Evolutionary conservation across 176 grass and related monocot genomes (phyloP), one percentile per base, ranked within the genome.

Genomic region (Oryza meyeriana): DNA sequence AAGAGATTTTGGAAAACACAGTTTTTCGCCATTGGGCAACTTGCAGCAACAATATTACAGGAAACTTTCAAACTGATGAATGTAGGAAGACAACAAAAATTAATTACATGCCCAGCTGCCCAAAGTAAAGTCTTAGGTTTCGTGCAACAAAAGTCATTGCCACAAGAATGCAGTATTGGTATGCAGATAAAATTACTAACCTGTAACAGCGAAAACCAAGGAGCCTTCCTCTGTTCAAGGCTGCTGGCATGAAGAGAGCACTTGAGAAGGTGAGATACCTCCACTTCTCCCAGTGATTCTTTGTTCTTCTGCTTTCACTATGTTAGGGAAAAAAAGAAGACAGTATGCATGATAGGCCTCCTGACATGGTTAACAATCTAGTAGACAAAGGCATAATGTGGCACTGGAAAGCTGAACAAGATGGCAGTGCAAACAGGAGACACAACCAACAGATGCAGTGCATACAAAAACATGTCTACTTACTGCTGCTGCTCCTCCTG

Each of bases 401-500:
- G 61, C 45, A 59, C 61, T 66, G 28, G 41, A 88, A 88, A 88
- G 86, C 67, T 67, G 68, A 73, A 66, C 22, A 48, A 13, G 74
- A 66, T 52, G 86, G 59, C 67, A 12, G 74, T 22, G 41, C 59
- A 72, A 66, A 79, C 68, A 61, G 69, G 69, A 35, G 75, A 84
- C 86, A 83, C 26, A 30, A 18, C 42, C 17, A 42, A 20, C 45
- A 31, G 25, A 33, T 18, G 18, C 69, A 66, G 74, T 35, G 74
- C 33, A 78, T 64, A 72, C 74, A 69, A 32, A 57, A 27, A 32
- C 67, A 58, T 34, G 14, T 26, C 30, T 22, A 33, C 1, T 63
- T 40, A 58, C 52, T 25, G 36, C 13, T 11, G 22, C 33, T 24
- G 18, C 2, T 20, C 30, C 44, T 30, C 17, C 12, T 22, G 18